Evolutionary conservation across 2,329 filamentous ascomycete species (phyloP).

Genomic region (Zasmidium angulare): DNA sequence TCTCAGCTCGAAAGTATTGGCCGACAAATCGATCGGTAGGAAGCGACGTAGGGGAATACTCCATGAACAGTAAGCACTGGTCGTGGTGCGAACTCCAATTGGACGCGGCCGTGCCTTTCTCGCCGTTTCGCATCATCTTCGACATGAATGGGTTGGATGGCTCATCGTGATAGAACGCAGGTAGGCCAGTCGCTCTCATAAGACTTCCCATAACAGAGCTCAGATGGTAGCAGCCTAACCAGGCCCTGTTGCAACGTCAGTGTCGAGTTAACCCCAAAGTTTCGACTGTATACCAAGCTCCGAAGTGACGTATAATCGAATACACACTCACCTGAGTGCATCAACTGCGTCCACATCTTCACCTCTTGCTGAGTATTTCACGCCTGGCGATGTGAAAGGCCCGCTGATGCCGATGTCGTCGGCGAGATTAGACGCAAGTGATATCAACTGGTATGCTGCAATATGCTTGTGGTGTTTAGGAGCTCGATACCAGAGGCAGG

Average conservation of each 20-base stretch:
- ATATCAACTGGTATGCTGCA: slow-evolving; percentile 81
- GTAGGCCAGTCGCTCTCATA: background rate
- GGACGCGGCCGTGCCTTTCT: background rate
- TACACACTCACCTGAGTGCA: background rate
- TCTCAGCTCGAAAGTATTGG: slow-evolving; percentile 28
- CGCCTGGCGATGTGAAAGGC: slow-evolving; percentile 5
- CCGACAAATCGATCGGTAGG: slow-evolving; percentile 23
- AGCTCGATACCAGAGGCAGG: slow-evolving; percentile 76
- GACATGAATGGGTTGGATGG: background rate
- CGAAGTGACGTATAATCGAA: too few species aligned
- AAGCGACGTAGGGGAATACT: slow-evolving; percentile 14
- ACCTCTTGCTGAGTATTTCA: background rate
- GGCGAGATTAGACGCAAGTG: slow-evolving; percentile 74
- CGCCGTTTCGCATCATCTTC: background rate
- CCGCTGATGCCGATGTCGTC: slow-evolving; percentile 73
- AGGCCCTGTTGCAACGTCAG: slow-evolving; percentile 10
- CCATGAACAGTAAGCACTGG: slow-evolving; percentile 23
- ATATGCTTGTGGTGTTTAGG: slow-evolving; percentile 79
- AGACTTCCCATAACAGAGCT: background rate
- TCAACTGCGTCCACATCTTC: slow-evolving; percentile 3
- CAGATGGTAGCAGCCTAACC: slow-evolving; percentile 21
- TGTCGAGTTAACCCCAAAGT: too few species aligned
- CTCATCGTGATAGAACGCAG: background rate
- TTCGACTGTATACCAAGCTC: too few species aligned
- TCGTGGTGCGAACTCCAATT: slow-evolving; percentile 26